A percentile compares a stretch with the other conserved stretches of the same genome.
Evolutionary conservation across 2,329 filamentous ascomycete genomes (phyloP).

Genomic region (Paecilomyces fulvus): DNA sequence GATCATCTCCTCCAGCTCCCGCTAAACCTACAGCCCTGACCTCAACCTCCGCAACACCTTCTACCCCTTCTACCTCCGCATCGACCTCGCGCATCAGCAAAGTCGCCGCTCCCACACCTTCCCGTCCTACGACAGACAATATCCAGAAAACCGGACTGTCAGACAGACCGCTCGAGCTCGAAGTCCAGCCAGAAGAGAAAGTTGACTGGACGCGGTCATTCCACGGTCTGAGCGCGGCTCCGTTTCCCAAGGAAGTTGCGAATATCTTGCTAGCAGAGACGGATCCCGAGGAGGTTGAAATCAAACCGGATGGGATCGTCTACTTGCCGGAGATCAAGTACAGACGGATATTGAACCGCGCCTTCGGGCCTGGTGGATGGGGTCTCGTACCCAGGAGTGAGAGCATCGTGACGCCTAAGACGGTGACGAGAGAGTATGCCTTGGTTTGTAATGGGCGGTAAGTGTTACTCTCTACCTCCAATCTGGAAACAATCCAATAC

Average conservation of each 20-base stretch:
- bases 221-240: constrained; percentile 62
- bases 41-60: constrained; percentile 6
- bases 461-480: constrained; percentile 1
- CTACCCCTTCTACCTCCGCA: constrained; percentile 9
- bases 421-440: constrained; percentile 84
- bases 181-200: constrained; percentile 29
- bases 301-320: constrained; percentile 94
- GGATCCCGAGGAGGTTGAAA: constrained; percentile 70
- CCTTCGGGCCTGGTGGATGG: constrained; percentile 94
- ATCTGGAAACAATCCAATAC: not conserved
- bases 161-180: constrained; percentile 26
- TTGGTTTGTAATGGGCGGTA: constrained; percentile 82
- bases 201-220: constrained; percentile 80
- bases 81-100: constrained; percentile 9
- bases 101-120: constrained; percentile 16
- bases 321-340: constrained; percentile 99
- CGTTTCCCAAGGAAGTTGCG: constrained; percentile 63
- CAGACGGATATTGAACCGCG: constrained; percentile 74
- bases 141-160: constrained; percentile 31
- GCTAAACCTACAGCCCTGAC: constrained; percentile 6
- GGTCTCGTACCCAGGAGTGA: constrained; percentile 83
- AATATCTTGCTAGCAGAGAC: constrained; percentile 61
- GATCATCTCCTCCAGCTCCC: constrained; percentile 8
- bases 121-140: constrained; percentile 24
- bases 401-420: constrained; percentile 71